Evolutionary conservation across 208 protist genomes (phyloP), one percentile per base, ranked within the genome.

Genomic region (Phytomonas sp.): DNA sequence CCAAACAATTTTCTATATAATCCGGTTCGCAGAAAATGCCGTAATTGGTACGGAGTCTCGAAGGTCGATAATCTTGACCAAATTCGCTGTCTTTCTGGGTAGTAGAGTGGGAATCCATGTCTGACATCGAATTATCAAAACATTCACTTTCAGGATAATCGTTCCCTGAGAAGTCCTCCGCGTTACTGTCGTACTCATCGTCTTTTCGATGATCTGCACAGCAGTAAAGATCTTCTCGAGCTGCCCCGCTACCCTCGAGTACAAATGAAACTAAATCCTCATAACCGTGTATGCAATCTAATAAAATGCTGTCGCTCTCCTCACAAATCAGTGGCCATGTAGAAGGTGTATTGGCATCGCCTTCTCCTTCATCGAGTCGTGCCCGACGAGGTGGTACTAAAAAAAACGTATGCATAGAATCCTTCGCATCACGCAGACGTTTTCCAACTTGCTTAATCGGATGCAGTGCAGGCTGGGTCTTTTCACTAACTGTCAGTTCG

Each of bases 131-230:
- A 5, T 76, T 72, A 19, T 79, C 83, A 0, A 73, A 76, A 56
- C 77, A 76, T 19, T 70, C 68, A 29, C 91, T 81, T 31, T 94
- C 84, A 0, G 91, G 91, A 71, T 95, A 95, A 67, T 95, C 91
- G 71, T 95, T 95, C 26, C 76, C 82, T 12, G 82, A 88, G 66
- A 85, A 88, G 68, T 95, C 91, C 69, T 92, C 91, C 2, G 91
- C 91, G 61, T 95, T 95, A 74, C 91, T 95, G 75, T 95, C 91
- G 71, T 94, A 94, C 69, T 95, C 91, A 66, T 95, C 91, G 63
- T 92, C 91, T 42, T 89, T 89, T 63, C 90, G 81, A 74, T 95
- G 90, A 67, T 95, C 90, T 4, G 80, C 80, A 76, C 93, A 95
- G 40, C 83, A 67, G 77, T 95, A 95, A 64, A 92, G 76, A 56